Evolutionary conservation across 192 early-diverging fungal genomes (phyloP), one percentile per base, ranked within the genome.

Genomic region (Helicostylum pulchrum): DNA sequence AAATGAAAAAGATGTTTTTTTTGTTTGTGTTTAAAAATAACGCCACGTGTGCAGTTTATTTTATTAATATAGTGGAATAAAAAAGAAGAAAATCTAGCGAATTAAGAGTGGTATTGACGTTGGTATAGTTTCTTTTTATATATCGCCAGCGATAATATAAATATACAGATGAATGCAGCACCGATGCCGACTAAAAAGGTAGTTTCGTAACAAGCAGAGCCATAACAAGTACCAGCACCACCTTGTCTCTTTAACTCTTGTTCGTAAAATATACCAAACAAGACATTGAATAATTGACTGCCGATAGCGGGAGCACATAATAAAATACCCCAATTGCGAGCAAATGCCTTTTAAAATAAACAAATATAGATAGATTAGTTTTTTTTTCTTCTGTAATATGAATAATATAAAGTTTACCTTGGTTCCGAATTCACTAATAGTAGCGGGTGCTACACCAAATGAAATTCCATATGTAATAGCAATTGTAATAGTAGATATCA

Each of bases 221-320:
- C 68, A 8, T 53, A 15, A 46, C 68, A 64, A 12, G 34, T 43
- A 23, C 34, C 26, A n/a, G n/a, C n/a, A 23, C 55, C 12, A 3
- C 54, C 62, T 30, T 64, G 62, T 17, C 30, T 26, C 32, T 50
- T n/a, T 8, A 56, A 61, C 31, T 60, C 53, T 17, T 23, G 10
- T 32, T 70, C 62, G 36, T 70, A 70, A 34, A 70, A 31, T 31
- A 53, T 15, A 26, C 68, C 62, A 64, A 64, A 70, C n/a, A 70
- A 26, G 9, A 70, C 15, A 53, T 64, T 70, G 42, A 70, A 70
- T 17, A 60, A 10, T 32, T 70, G 68, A 20, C 54, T 64, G 21
- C 68, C 68, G 44, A 70, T 57, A 7, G 62, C 68, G 30, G 68
- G 68, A 31, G 68, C 61, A 58, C 39, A 70, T 34, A 70, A 42